Evolutionary conservation across 257 asterid genomes (phyloP), one percentile per base, ranked within the genome.

Genomic region (Lithospermum erythrorhizon): DNA sequence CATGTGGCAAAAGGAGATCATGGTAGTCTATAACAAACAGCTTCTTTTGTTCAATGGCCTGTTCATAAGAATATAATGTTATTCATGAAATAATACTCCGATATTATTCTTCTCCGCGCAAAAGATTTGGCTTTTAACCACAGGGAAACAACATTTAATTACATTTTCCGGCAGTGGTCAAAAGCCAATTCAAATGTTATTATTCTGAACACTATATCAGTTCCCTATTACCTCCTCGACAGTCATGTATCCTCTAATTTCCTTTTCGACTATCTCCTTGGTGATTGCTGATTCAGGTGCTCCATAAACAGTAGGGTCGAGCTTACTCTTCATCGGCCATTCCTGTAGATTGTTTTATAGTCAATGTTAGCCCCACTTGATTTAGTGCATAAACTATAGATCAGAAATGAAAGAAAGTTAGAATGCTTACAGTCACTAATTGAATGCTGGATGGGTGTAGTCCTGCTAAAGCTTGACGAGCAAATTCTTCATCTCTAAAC

Each of bases 291-390:
- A 90, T 61, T 87, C 90, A 22, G 81, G 68, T 47, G 96, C 80
- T 16, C 96, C 96, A 49, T 87, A 87, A 35, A 78, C 80, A 52
- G 54, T 61, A 4, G 95, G 85, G 58, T 90, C 97, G 3, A 90
- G 84, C 10, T 66, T 66, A 65, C 97, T 90, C 77, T 76, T 87
- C 73, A 87, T 15, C 15, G 97, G 95, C 87, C 87, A 84, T 71
- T 89, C 94, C 97, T 86, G 59, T 2, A 7, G 14, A 30, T 57
- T 32, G 24, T 58, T 17, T 20, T 21, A 60, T 37, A 61, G 32
- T 5, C 14, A 55, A 41, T 41, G 18, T 2, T 41, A 41, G 15
- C 49, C 49, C 3, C 49, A 41, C 18, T 41, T 41, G 49, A 14
- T 41, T 41, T 41, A 41, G 49, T 11, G 18, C 18, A 13, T 41